Percentiles rank a stretch among this genome's conserved stretches.
phyloP scores from a whole-genome alignment of 1,139 yeast species.

The Suhomyces yuchorum region DNA sequence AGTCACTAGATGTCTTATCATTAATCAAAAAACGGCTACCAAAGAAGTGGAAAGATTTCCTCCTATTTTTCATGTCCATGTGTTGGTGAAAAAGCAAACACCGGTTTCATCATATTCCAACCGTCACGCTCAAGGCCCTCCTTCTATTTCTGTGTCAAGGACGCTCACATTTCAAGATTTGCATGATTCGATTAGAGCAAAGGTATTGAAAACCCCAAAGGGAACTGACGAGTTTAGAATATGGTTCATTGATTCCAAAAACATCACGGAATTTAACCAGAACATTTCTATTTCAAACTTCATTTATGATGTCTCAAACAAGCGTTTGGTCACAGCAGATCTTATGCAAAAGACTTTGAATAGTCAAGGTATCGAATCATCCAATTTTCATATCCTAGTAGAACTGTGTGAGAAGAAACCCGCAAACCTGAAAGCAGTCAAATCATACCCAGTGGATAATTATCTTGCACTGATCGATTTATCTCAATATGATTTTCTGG shows the following conservation, averaged over 20 bases:
- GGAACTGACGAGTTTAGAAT: slow-evolving; percentile 25
- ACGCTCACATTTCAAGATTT: slow-evolving; percentile 40
- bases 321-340: slow-evolving; percentile 32
- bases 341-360: slow-evolving; percentile 29
- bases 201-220: slow-evolving; percentile 22
- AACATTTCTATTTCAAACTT: slow-evolving; percentile 31
- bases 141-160: slow-evolving; percentile 29
- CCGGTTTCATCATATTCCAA: slow-evolving; percentile 15
- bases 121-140: slow-evolving; percentile 5
- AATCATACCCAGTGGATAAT: slow-evolving; percentile 33
- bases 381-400: slow-evolving; percentile 36
- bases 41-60: slow-evolving; percentile 56
- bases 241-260: slow-evolving; percentile 41
- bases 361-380: slow-evolving; percentile 34
- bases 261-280: slow-evolving; percentile 27
- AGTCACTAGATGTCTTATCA: slow-evolving; percentile 47
- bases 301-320: slow-evolving; percentile 33
- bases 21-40: slow-evolving; percentile 38
- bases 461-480: slow-evolving; percentile 24
- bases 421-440: slow-evolving; percentile 1
- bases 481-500: slow-evolving; percentile 21
- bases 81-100: slow-evolving; percentile 34
- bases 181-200: slow-evolving; percentile 27
- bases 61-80: slow-evolving; percentile 54
- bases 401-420: slow-evolving; percentile 31